These are phyloP conservation scores for Rubroboletus pulcherrimus DNA, from an alignment of 768 basidiomycete species.

Conservation along the genomic window DNA sequence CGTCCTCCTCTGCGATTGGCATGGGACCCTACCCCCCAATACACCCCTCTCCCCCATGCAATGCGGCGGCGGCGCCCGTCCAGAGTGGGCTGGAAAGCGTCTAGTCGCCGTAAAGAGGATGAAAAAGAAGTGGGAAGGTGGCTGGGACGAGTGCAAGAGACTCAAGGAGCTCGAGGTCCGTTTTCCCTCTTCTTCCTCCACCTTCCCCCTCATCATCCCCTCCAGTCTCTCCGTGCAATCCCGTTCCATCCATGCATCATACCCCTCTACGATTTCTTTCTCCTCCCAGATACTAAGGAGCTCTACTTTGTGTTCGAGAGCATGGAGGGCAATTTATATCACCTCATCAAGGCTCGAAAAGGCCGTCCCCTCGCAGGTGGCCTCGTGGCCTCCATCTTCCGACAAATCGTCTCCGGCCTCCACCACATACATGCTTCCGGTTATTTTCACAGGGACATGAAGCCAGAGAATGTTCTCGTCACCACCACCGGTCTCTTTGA, in stretches of 20 bases:
- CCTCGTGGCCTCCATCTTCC: conserved; percentile 91
- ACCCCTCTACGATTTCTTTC: conserved; percentile 98
- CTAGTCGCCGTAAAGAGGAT: conserved; percentile 97
- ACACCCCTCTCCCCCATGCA: conserved; percentile 93
- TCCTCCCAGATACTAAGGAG: conserved; percentile 92
- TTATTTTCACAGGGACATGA: conserved; percentile 99
- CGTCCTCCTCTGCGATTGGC: conserved; percentile 99
- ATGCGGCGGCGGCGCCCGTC: conserved; percentile 84
- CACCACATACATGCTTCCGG: conserved; percentile 89
- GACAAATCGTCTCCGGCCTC: conserved; percentile 85
- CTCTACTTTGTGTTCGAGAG: conserved; percentile 99
- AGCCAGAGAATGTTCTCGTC: conserved; percentile 97
- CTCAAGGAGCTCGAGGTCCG: conserved; percentile 93
- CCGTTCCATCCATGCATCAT: conserved; percentile 97
- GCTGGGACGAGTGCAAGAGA: conserved; percentile 95
- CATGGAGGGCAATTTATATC: conserved; percentile 99
- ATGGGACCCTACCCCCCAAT: conserved; percentile 89
- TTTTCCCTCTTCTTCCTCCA: conserved; percentile 18
- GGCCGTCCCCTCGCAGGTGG: conserved; percentile 96
- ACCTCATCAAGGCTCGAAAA: conserved; percentile 96
- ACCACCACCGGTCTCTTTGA: conserved; percentile 95
- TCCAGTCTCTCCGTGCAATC: conserved; percentile 88
- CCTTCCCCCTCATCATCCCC: conserved; percentile 14
- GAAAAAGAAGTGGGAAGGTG: conserved; percentile 97
- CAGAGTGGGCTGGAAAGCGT: conserved; percentile 92